These are phyloP conservation scores for Podosphaera aphanis DNA, from an alignment of 2,329 filamentous ascomycete species.

Conservation along the genomic window DNA sequence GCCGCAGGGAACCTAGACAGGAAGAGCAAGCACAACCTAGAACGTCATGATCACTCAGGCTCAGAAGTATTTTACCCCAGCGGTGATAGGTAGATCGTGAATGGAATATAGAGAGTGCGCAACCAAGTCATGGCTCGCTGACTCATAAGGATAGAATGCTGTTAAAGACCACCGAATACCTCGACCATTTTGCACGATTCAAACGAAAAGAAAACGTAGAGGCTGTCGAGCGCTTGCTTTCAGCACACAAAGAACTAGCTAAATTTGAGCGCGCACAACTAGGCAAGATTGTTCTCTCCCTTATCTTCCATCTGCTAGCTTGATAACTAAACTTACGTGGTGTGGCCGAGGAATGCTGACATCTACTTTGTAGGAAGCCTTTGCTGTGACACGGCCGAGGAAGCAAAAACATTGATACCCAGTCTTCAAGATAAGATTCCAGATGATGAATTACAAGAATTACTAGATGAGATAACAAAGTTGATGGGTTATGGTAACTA, in stretches of 20 bases:
- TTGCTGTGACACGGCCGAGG: slow-evolving; percentile 78
- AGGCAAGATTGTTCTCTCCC: slow-evolving; percentile 27
- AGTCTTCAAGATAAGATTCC: slow-evolving; percentile 71
- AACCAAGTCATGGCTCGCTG: not conserved
- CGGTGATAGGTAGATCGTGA: not conserved
- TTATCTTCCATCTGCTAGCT: not conserved
- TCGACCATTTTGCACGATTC: slow-evolving; percentile 87
- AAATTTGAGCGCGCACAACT: slow-evolving; percentile 87
- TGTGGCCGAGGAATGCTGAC: slow-evolving; percentile 2
- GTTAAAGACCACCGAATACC: slow-evolving; percentile 71
- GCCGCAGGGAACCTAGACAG: not conserved
- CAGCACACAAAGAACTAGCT: slow-evolving; percentile 55
- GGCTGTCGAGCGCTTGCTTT: slow-evolving; percentile 72
- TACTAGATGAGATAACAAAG: slow-evolving; percentile 80
- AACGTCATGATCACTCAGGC: not conserved
- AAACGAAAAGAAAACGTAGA: slow-evolving; percentile 87
- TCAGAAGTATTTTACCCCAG: not conserved
- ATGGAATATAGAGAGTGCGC: not conserved
- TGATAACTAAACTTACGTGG: not conserved
- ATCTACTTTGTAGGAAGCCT: slow-evolving; percentile 43
- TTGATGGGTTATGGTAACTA: slow-evolving; percentile 21
- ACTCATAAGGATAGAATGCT: slow-evolving; percentile 37
- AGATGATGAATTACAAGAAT: slow-evolving; percentile 67
- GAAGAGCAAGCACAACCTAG: too few relatives aligned
- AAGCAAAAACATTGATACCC: slow-evolving; percentile 89